Evolutionary conservation across 1,139 yeast species (phyloP).

Genomic region (Yamadazyma buinensis): DNA sequence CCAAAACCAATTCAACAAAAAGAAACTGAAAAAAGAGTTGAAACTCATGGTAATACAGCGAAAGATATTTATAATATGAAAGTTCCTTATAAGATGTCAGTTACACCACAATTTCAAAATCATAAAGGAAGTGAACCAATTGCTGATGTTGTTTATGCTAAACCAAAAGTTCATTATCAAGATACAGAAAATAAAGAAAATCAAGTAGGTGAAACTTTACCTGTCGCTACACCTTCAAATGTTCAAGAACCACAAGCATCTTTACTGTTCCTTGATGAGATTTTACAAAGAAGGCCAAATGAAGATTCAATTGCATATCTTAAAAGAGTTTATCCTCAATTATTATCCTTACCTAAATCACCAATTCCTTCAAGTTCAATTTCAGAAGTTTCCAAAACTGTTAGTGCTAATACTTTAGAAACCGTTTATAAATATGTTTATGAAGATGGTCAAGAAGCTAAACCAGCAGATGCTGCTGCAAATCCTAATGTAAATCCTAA

Average conservation of each 20-base stretch:
- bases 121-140: conserved; percentile 10
- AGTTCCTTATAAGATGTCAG: conserved; percentile 21
- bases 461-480: too few species aligned
- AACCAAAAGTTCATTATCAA: conserved; percentile 19
- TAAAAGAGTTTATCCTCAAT: conserved; percentile 9
- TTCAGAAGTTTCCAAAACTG: not conserved
- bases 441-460: conserved; percentile 5
- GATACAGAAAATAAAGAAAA: not conserved
- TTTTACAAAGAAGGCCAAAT: conserved; percentile 2
- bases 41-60: not conserved
- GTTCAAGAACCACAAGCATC: not conserved
- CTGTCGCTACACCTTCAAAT: too few species aligned
- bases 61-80: conserved; percentile 21
- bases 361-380: too few species aligned
- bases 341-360: too few species aligned
- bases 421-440: conserved; percentile 7
- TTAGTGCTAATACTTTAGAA: not conserved
- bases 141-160: conserved; percentile 14
- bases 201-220: too few species aligned
- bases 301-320: conserved; percentile 10
- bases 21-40: not conserved
- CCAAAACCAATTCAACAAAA: not conserved
- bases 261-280: not conserved
- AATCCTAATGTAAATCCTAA: too few species aligned
- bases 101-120: conserved; percentile 23